Percentiles rank a stretch among this genome's conserved stretches.
Evolutionary conservation across 192 early-diverging fungal genomes (phyloP).

Genomic region (Jimgerdemannia flammicorona): DNA sequence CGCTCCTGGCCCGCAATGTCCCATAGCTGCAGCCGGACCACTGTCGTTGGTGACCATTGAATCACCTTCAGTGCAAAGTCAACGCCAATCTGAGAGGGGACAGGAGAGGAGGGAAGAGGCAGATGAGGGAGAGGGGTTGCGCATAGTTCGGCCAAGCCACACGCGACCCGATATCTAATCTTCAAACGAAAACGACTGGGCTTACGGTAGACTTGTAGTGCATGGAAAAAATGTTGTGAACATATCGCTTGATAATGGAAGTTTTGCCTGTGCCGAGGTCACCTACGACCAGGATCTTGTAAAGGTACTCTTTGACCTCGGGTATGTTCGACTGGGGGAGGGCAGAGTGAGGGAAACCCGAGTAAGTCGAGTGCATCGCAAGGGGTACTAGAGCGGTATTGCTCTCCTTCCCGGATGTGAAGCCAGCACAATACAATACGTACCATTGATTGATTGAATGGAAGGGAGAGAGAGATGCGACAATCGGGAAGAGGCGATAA

Average conservation of each 20-base stretch:
- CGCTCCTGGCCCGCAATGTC: conserved; percentile 64
- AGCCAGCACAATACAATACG: too few species aligned
- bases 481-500: too few species aligned
- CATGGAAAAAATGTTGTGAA: conserved; percentile 52
- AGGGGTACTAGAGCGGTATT: too few species aligned
- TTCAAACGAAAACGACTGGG: too few species aligned
- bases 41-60: conserved; percentile 48
- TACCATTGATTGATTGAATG: too few species aligned
- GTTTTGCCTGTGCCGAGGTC: conserved; percentile 59
- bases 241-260: conserved; percentile 57
- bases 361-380: too few species aligned
- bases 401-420: too few species aligned
- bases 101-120: neutral
- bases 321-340: neutral
- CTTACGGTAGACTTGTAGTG: conserved; percentile 59
- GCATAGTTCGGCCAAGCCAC: too few species aligned
- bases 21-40: conserved; percentile 57
- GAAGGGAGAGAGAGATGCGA: too few species aligned
- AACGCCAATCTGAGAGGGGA: conserved; percentile 50
- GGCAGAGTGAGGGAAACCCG: neutral
- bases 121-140: neutral
- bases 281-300: conserved; percentile 57
- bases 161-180: too few species aligned
- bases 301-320: conserved; percentile 15
- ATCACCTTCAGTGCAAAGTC: conserved; percentile 60